Evolutionary conservation across 2,329 filamentous ascomycete species (phyloP).

Genomic region (Calonectria montana): DNA sequence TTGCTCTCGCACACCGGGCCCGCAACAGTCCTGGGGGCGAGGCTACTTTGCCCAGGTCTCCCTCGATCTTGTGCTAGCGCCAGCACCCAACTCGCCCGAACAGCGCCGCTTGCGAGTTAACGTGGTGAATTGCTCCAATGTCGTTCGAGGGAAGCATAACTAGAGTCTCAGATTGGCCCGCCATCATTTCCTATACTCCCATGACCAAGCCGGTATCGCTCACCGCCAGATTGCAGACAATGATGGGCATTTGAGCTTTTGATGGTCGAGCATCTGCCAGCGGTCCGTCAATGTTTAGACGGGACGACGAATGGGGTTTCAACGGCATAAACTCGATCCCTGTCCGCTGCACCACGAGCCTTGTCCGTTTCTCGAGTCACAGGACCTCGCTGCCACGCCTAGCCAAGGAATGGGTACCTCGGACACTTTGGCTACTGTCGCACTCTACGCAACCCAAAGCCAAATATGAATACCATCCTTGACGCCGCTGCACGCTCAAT

Average conservation of each 20-base stretch:
- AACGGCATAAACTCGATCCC: conserved; percentile 41
- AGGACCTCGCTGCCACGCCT: conserved; percentile 43
- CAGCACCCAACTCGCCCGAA: conserved; percentile 25
- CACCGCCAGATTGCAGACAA: conserved; percentile 41
- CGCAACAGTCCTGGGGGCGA: conserved; percentile 31
- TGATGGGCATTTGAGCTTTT: conserved; percentile 36
- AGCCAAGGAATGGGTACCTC: conserved; percentile 35
- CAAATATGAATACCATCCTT: conserved; percentile 31
- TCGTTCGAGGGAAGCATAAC: conserved; percentile 34
- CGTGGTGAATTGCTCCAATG: conserved; percentile 24
- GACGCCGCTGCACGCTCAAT: conserved; percentile 30
- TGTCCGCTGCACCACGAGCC: conserved; percentile 43
- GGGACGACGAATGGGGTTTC: conserved; percentile 43
- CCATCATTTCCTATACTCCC: conserved; percentile 24
- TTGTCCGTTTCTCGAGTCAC: conserved; percentile 42
- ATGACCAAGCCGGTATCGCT: conserved; percentile 29
- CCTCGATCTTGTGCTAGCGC: conserved; percentile 31
- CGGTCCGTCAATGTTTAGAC: conserved; percentile 35
- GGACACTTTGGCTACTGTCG: conserved; percentile 16
- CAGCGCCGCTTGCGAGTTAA: conserved; percentile 28
- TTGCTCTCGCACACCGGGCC: conserved; percentile 24
- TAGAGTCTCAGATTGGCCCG: conserved; percentile 32
- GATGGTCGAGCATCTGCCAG: conserved; percentile 33
- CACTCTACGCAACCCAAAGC: conserved; percentile 5
- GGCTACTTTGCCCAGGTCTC: conserved; percentile 28